A percentile compares a stretch with the other conserved stretches of the same genome.
Evolutionary conservation across 1,139 yeast species (phyloP).

Genomic region (Yamadazyma sp.): DNA sequence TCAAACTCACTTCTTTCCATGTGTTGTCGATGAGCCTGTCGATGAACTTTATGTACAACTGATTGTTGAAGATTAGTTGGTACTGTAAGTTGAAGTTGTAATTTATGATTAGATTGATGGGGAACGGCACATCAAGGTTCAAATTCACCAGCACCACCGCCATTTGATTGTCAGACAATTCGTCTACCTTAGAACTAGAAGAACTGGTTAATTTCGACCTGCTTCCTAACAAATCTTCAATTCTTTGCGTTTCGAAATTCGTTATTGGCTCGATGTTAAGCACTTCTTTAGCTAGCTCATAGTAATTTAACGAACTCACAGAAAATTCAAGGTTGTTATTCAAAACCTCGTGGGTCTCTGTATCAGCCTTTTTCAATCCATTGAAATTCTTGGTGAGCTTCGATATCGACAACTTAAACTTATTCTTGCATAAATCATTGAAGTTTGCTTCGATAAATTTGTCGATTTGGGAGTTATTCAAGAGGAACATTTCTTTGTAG

Average conservation of each 20-base stretch:
- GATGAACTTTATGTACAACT: slow-evolving; percentile 61
- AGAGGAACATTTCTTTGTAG: slow-evolving; percentile 56
- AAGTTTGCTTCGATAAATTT: slow-evolving; percentile 40
- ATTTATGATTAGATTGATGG: slow-evolving; percentile 72
- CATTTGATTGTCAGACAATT: slow-evolving; percentile 2
- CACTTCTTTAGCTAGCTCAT: slow-evolving; percentile 63
- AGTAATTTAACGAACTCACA: slow-evolving; percentile 41
- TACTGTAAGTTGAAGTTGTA: slow-evolving; percentile 74
- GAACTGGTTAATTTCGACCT: slow-evolving; percentile 4
- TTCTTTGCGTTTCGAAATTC: slow-evolving; percentile 21
- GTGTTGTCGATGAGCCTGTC: slow-evolving; percentile 60
- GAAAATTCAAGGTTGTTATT: slow-evolving; percentile 28
- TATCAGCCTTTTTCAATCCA: slow-evolving; percentile 16
- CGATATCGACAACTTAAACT: slow-evolving; percentile 31
- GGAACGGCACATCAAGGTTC: slow-evolving; percentile 78
- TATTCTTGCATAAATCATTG: slow-evolving; percentile 34
- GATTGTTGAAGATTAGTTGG: slow-evolving; percentile 75
- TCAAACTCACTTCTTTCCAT: slow-evolving; percentile 73
- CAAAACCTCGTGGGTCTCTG: slow-evolving; percentile 18
- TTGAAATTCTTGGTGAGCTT: slow-evolving; percentile 21
- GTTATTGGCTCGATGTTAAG: slow-evolving; percentile 65
- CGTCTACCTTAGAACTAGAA: slow-evolving; percentile 2
- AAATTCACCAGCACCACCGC: slow-evolving; percentile 50
- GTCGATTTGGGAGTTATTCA: slow-evolving; percentile 48
- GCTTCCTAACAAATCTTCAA: slow-evolving; percentile 5